A percentile compares a stretch with the other conserved stretches of the same genome.
These are phyloP conservation scores for Thermochaetoides thermophila DNA, from an alignment of 495 filamentous ascomycete genomes.

Conservation along the genomic window DNA sequence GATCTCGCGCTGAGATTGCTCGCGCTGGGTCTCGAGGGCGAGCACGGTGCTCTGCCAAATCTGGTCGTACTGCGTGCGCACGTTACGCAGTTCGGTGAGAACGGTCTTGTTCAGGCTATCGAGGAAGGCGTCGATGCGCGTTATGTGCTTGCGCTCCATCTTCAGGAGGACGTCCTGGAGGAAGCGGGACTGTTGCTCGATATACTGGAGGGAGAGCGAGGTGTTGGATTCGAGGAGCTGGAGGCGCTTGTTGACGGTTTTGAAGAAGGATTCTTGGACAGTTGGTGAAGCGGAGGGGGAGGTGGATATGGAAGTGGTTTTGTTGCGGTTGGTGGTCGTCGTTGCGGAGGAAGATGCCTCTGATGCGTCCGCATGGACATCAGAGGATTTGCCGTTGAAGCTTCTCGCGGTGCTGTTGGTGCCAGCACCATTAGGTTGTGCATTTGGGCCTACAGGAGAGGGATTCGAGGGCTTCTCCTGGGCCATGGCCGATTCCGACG, in stretches of 20 bases:
- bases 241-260: constrained; percentile 83
- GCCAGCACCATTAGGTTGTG: neutral
- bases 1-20: constrained; percentile 67
- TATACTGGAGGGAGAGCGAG: constrained; percentile 85
- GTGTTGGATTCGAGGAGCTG: constrained; percentile 84
- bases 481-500: constrained; percentile 1
- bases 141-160: constrained; percentile 76
- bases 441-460: neutral
- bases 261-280: constrained; percentile 95
- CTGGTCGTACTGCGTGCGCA: constrained; percentile 80
- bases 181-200: constrained; percentile 87
- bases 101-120: constrained; percentile 76
- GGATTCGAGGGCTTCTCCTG: constrained; percentile 2
- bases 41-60: constrained; percentile 91
- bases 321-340: constrained; percentile 22
- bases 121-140: constrained; percentile 69
- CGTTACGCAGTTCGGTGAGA: constrained; percentile 64
- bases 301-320: constrained; percentile 29
- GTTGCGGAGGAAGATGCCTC: constrained; percentile 2
- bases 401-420: constrained; percentile 2
- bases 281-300: constrained; percentile 56
- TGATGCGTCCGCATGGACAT: constrained; percentile 1
- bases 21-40: constrained; percentile 74
- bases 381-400: constrained; percentile 5
- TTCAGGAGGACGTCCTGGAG: constrained; percentile 82